Evolutionary conservation across 306 rosid species (phyloP), one percentile per base, ranked within the genome.

Genomic region (Vicia villosa): DNA sequence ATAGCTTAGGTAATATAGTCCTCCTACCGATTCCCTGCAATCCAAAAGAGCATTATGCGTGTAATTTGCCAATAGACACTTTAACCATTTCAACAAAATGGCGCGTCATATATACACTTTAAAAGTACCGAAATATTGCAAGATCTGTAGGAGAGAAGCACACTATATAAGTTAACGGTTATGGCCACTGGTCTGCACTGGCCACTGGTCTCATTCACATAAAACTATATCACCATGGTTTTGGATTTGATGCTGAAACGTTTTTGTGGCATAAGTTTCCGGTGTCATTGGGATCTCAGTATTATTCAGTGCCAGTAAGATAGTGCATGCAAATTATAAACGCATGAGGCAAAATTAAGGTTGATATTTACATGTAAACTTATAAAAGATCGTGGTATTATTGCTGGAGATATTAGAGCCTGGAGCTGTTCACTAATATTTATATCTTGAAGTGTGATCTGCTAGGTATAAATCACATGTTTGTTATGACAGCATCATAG

Each of bases 321-420:
- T 28, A 54, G 61, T 15, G 36, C 60, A 65, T 11, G 28, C 42
- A 70, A 76, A 45, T 9, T 43, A 41, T 32, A 32, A 54, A 40
- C 36, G 46, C 75, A 69, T 49, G 14, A 41, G 47, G 47, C 34
- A 14, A 16, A 67, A 10, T 13, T 46, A 77, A 59, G 54, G 37
- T 34, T 57, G 10, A n/a, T n/a, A 47, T 63, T 75, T 76, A 93
- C 98, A 93, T 93, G 94, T 41, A 93, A 86, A 61, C 86, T 93
- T 76, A 88, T 34, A 74, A 88, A 93, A 56, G 97, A 88, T 16
- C 96, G 87, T 1, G 98, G 98, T 28, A 93, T 86, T 79, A 90
- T 34, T 55, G 97, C 98, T 52, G 98, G 96, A 84, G 97, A 90
- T 74, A 90, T 86, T 64, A 90, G 20, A 81, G 96, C 94, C 74